Evolutionary conservation across 208 protist genomes (phyloP).

Genomic region (Acanthamoeba culbertsoni): DNA sequence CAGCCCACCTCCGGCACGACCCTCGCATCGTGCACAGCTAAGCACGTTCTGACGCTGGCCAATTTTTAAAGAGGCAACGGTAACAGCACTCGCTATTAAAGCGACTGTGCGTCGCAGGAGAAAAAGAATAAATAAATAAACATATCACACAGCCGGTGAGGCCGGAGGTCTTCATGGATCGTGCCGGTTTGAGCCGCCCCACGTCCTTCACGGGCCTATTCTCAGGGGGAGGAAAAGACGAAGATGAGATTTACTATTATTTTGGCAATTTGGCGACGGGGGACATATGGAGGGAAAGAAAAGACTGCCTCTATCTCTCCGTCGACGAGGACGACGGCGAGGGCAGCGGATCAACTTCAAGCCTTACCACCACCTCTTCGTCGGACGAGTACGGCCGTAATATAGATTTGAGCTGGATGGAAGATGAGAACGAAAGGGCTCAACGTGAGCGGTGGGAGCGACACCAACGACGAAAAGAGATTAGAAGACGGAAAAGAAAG

Average conservation of each 20-base stretch:
- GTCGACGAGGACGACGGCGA: background rate
- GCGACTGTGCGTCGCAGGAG: background rate
- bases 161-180: background rate
- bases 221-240: background rate
- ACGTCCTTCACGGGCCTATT: background rate
- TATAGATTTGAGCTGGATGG: background rate
- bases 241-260: conserved; percentile 9
- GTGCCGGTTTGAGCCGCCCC: background rate
- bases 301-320: conserved; percentile 24
- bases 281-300: background rate
- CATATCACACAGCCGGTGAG: no score
- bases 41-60: no score
- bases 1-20: no score
- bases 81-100: background rate
- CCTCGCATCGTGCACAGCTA: no score
- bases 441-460: conserved; percentile 28
- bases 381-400: conserved; percentile 31
- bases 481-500: background rate
- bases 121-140: background rate
- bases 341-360: background rate
- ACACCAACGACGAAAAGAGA: background rate
- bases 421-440: background rate
- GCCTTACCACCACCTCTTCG: background rate
- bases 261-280: background rate
- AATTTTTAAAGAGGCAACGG: no score